Evolutionary conservation across 2,329 filamentous ascomycete species (phyloP).

Genomic region (Huntiella abstrusa): DNA sequence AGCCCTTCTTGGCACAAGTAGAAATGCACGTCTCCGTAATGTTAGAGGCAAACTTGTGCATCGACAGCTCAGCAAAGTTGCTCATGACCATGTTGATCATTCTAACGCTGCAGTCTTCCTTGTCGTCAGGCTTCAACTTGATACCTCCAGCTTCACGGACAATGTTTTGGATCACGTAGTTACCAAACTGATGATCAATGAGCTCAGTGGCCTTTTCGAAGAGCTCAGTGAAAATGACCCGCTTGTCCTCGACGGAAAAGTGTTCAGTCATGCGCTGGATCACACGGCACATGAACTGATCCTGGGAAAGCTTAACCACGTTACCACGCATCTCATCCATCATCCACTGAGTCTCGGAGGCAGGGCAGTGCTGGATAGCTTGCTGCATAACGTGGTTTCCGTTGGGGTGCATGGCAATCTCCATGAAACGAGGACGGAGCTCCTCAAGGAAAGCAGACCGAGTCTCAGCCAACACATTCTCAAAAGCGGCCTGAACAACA

Average conservation of each 20-base stretch:
- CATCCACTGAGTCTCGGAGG: slow-evolving; percentile 66
- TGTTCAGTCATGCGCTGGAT: slow-evolving; percentile 82
- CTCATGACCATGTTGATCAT: slow-evolving; percentile 58
- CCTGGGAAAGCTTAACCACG: slow-evolving; percentile 53
- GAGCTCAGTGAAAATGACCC: slow-evolving; percentile 58
- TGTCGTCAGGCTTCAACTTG: slow-evolving; percentile 19
- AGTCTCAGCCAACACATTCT: slow-evolving; percentile 81
- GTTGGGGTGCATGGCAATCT: slow-evolving; percentile 69
- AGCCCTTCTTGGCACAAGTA: slow-evolving; percentile 22
- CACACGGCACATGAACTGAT: slow-evolving; percentile 79
- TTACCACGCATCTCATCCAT: slow-evolving; percentile 62
- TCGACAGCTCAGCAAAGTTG: slow-evolving; percentile 58
- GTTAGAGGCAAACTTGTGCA: slow-evolving; percentile 93
- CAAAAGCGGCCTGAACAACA: slow-evolving; percentile 90
- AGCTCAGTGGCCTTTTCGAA: slow-evolving; percentile 52
- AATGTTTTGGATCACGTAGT: slow-evolving; percentile 90
- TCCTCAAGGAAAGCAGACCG: slow-evolving; percentile 71
- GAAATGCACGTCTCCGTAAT: slow-evolving; percentile 82
- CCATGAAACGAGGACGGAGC: slow-evolving; percentile 55
- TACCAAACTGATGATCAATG: slow-evolving; percentile 77
- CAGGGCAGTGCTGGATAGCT: slow-evolving; percentile 64
- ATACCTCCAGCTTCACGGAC: slow-evolving; percentile 45
- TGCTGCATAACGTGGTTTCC: slow-evolving; percentile 97
- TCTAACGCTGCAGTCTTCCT: slow-evolving; percentile 44
- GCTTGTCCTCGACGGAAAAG: slow-evolving; percentile 52